Evolutionary conservation across 2,329 filamentous ascomycete genomes (phyloP), one percentile per base, ranked within the genome.

Genomic region (Dendrostoma leiphaemia): DNA sequence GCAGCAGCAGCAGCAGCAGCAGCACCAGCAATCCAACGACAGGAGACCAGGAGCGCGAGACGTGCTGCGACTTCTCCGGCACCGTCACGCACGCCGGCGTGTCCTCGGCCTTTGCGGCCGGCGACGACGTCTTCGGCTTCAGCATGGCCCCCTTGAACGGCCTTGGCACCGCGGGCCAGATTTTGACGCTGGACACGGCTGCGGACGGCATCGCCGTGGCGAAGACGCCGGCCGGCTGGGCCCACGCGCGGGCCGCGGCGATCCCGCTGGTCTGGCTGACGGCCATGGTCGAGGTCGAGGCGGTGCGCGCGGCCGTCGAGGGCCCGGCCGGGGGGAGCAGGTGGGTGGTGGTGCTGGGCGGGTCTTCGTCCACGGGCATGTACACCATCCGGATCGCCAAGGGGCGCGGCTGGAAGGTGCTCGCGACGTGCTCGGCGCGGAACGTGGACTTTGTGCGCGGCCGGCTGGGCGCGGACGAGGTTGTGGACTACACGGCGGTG

Each of bases 61-160:
- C 47, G 9, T 50, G 47, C 47, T 50, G 47, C n/a, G 47, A 41
- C 35, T 50, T 50, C 26, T 41, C 47, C 17, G 47, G 47, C 26
- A 41, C 35, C 10, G 35, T 50, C 26, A 21, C 28, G n/a, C 47
- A 50, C 26, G 47, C 35, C 26, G 47, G 47, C 6, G 1, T 17
- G 26, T 24, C 15, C 47, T 10, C 37, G 19, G 24, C 26, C 23
- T 41, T 50, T 26, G 19, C 23, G 10, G 3, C 47, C 1, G 35
- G 47, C 47, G 35, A 41, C 26, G 26, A 50, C 6, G 47, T 50
- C 35, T 50, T 50, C 26, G 35, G 47, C 24, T 50, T 50, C 35
- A 50, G 35, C 35, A 50, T 50, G 47, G 47, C 47, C n/a, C 47
- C 47, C 17, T 2, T 17, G 9, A 50, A 50, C 26, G 26, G 37